phyloP scores from a whole-genome alignment of 768 basidiomycete genomes.

The Boletus pseudopeckii region DNA sequence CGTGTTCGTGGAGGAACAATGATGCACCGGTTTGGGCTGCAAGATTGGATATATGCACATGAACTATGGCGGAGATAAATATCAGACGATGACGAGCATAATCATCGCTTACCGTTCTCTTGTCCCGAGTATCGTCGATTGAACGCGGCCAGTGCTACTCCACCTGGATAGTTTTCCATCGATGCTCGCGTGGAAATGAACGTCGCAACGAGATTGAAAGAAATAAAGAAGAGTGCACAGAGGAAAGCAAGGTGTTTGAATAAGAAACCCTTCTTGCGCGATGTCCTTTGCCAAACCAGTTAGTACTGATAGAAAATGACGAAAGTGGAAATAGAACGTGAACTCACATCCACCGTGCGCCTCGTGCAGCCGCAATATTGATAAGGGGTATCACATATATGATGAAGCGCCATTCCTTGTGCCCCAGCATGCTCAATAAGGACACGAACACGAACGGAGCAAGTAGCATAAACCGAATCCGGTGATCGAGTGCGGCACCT shows the following conservation, averaged over 20 bases:
- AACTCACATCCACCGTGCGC: constrained; percentile 61
- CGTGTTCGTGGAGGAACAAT: constrained; percentile 72
- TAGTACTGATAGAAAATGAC: not conserved
- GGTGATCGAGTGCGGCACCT: constrained; percentile 45
- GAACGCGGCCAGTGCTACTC: constrained; percentile 60
- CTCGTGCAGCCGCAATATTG: constrained; percentile 76
- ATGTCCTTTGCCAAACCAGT: constrained; percentile 35
- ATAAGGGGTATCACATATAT: constrained; percentile 80
- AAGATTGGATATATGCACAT: constrained; percentile 80
- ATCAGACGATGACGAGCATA: not conserved
- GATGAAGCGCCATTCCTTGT: constrained; percentile 99
- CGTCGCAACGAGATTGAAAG: constrained; percentile 53
- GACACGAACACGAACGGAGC: constrained; percentile 53
- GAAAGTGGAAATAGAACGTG: not conserved
- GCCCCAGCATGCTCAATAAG: constrained; percentile 72
- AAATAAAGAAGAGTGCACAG: constrained; percentile 44
- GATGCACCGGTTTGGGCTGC: constrained; percentile 90
- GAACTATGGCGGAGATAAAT: constrained; percentile 35
- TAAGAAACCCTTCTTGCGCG: constrained; percentile 45
- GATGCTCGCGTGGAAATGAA: constrained; percentile 55
- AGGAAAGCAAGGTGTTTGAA: constrained; percentile 47
- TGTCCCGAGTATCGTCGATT: constrained; percentile 47
- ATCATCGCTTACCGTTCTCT: constrained; percentile 26
- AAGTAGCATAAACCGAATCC: constrained; percentile 48
- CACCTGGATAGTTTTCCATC: constrained; percentile 85